These are phyloP conservation scores for Torulaspora maleeae DNA, from an alignment of 805 yeast species.

Conservation along the genomic window DNA sequence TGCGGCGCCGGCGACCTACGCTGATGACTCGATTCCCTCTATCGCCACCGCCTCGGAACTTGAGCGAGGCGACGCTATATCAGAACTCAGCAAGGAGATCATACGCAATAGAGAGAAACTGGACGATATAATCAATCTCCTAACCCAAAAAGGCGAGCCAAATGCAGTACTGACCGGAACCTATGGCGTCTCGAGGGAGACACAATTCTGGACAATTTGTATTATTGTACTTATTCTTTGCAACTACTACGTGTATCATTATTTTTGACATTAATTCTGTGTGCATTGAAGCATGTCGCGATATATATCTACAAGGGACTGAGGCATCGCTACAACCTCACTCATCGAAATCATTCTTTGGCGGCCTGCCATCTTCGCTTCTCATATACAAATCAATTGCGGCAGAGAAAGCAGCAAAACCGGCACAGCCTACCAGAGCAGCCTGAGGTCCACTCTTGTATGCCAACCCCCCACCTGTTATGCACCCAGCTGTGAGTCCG, in stretches of 20 bases:
- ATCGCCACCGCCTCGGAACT: neutral
- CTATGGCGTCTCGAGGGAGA: slow-evolving; percentile 6
- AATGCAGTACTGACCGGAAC: neutral
- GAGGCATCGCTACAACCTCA: slow-evolving; percentile 19
- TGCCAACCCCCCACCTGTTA: slow-evolving; percentile 95
- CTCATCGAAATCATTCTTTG: slow-evolving; percentile 78
- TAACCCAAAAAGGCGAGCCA: slow-evolving; percentile 8
- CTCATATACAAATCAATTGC: slow-evolving; percentile 84
- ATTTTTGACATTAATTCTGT: slow-evolving; percentile 15
- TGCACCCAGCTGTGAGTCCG: slow-evolving; percentile 89
- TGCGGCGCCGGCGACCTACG: neutral
- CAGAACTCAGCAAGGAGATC: slow-evolving; percentile 20
- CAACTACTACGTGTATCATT: slow-evolving; percentile 29
- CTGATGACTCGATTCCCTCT: neutral
- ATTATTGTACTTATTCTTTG: slow-evolving; percentile 29
- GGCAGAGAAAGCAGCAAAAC: slow-evolving; percentile 91
- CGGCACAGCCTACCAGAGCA: slow-evolving; percentile 89
- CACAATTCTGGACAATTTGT: slow-evolving; percentile 29
- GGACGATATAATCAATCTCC: slow-evolving; percentile 25
- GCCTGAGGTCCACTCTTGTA: slow-evolving; percentile 92
- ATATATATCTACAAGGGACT: slow-evolving; percentile 4
- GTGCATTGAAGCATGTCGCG: neutral
- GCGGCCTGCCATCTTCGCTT: slow-evolving; percentile 78
- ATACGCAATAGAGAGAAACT: slow-evolving; percentile 23
- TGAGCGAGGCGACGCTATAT: neutral